phyloP scores from a whole-genome alignment of 2,329 filamentous ascomycete genomes.

The Clonostachys rosea region DNA sequence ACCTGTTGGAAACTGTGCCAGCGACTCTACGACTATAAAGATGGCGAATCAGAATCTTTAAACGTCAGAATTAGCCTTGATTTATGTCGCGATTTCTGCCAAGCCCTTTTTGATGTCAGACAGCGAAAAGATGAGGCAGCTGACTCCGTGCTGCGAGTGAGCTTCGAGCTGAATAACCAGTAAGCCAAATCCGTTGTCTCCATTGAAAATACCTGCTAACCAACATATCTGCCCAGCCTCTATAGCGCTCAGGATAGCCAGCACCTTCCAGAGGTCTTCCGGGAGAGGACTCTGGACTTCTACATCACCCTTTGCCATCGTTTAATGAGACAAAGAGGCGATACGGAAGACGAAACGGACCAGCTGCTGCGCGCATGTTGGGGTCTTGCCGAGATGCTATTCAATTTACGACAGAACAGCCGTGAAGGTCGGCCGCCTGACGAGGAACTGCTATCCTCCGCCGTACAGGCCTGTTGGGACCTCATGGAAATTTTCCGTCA shows the following conservation, averaged over 20 bases:
- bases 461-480: slow-evolving; percentile 92
- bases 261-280: slow-evolving; percentile 78
- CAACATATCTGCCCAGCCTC: slow-evolving; percentile 39
- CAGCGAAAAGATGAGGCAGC: slow-evolving; percentile 71
- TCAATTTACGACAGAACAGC: slow-evolving; percentile 79
- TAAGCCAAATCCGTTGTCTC: slow-evolving; percentile 23
- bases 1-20: slow-evolving; percentile 93
- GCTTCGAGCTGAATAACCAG: slow-evolving; percentile 94
- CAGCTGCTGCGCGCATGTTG: slow-evolving; percentile 82
- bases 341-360: slow-evolving; percentile 76
- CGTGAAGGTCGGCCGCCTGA: slow-evolving; percentile 69
- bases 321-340: slow-evolving; percentile 88
- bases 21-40: slow-evolving; percentile 76
- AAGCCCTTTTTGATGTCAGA: slow-evolving; percentile 83
- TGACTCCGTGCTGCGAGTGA: slow-evolving; percentile 85
- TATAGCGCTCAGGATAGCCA: slow-evolving; percentile 84
- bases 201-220: background rate
- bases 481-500: slow-evolving; percentile 89
- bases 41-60: slow-evolving; percentile 62
- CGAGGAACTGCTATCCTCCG: slow-evolving; percentile 80
- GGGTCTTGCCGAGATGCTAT: slow-evolving; percentile 88
- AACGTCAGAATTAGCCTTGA: slow-evolving; percentile 75
- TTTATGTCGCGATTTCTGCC: slow-evolving; percentile 87
- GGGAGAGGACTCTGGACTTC: slow-evolving; percentile 87
- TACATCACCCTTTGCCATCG: slow-evolving; percentile 92